These are phyloP conservation scores for Glomus cerebriforme DNA, from an alignment of 192 early-diverging fungal species.

Conservation along the genomic window DNA sequence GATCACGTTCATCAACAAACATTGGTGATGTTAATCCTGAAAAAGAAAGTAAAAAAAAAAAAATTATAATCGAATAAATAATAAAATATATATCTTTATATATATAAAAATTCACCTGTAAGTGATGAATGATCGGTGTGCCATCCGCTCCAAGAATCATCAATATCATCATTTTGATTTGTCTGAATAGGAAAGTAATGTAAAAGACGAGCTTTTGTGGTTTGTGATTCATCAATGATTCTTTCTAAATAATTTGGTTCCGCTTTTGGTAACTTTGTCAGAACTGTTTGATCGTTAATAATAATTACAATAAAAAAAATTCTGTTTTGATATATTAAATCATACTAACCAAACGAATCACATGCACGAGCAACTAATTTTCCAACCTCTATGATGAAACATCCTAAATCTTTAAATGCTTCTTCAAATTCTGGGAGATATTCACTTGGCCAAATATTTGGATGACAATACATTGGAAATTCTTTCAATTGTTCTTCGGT, in stretches of 20 bases:
- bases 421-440: constrained; percentile 54
- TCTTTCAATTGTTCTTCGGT: constrained; percentile 36
- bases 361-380: constrained; percentile 55
- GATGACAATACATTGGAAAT: constrained; percentile 55
- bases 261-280: constrained; percentile 36
- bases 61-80: no score
- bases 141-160: constrained; percentile 72
- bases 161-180: constrained; percentile 37
- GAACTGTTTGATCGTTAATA: background rate
- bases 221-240: constrained; percentile 54
- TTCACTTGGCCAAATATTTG: constrained; percentile 62
- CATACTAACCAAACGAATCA: constrained; percentile 51
- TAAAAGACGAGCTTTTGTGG: constrained; percentile 63
- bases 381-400: constrained; percentile 59
- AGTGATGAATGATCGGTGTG: constrained; percentile 67
- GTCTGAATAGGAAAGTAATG: constrained; percentile 64
- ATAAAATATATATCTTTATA: background rate
- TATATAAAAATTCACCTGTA: constrained; percentile 40
- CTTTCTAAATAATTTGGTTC: constrained; percentile 50
- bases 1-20: constrained; percentile 52
- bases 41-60: background rate
- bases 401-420: constrained; percentile 60
- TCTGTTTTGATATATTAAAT: background rate
- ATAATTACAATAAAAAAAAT: background rate
- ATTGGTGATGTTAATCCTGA: constrained; percentile 64